Evolutionary conservation across 257 asterid genomes (phyloP).

Genomic region (Salvia rosmarinus): DNA sequence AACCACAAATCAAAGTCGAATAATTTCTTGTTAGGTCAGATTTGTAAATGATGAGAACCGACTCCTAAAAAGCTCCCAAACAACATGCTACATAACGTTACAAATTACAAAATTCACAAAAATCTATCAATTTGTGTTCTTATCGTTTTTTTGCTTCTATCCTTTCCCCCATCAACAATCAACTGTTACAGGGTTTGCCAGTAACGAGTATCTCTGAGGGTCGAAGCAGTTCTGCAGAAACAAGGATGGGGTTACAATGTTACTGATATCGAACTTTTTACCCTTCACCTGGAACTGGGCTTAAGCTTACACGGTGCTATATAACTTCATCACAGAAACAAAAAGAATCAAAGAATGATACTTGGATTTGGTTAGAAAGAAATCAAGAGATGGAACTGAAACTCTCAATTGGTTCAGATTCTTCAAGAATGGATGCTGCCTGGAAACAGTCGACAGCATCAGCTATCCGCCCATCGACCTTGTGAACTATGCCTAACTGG

Average conservation of each 20-base stretch:
- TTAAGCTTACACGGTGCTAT: background rate
- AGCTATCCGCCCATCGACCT: slow-evolving; percentile 74
- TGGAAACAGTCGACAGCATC: slow-evolving; percentile 98
- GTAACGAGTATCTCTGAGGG: background rate
- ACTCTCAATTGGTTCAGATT: slow-evolving; percentile 85
- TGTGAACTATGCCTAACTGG: slow-evolving; percentile 84
- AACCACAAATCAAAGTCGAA: background rate
- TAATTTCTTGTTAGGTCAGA: background rate
- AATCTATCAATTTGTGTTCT: background rate
- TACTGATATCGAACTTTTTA: background rate
- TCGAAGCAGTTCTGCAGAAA: background rate
- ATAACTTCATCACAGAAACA: background rate
- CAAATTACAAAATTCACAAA: background rate
- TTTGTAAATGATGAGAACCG: background rate
- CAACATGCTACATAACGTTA: background rate
- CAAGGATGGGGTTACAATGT: background rate
- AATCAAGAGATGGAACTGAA: slow-evolving; percentile 67
- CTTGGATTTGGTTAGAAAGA: background rate
- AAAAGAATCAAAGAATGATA: slow-evolving; percentile 73
- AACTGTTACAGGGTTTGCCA: background rate
- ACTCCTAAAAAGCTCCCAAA: background rate
- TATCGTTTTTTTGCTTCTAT: background rate
- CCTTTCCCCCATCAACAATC: background rate
- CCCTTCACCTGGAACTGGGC: slow-evolving; percentile 17
- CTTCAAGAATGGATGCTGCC: slow-evolving; percentile 95